Base-by-base conservation (phyloP, 2,329 filamentous ascomycete genomes). In the Pseudogymnoascus sp. region DNA sequence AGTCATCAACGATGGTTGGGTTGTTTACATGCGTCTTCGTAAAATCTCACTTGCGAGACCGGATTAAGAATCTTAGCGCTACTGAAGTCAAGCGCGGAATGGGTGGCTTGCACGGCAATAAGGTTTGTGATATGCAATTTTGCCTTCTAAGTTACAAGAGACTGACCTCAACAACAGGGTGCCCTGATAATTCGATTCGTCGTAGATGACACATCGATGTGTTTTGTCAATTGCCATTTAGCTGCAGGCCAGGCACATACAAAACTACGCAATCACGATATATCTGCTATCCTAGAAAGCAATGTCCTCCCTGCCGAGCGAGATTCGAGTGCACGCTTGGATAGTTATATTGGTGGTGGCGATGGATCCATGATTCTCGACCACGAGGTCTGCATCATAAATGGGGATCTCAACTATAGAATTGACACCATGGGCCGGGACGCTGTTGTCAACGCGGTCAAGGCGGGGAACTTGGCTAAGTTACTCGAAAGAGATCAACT, bases 351-450 rank as follows among this genome's bases (percentile, higher is more conserved):
- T 6, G 90, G 91, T 26, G 95, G 95, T n/a, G 95, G 95, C 50
- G 95, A 99, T 73, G 95, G 95, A 6, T 88, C 86, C 42, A 92
- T 97, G 88, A 90, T 99, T 64, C 81, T 97, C 64, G 95, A 99
- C 72, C 95, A 99, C 72, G 95, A 99, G 76, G 88, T 99, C n/a
- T 97, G 93, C 74, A 86, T 99, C 59, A 78, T 97, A 44, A 97
- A 97, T 70, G 95, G 95, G 29, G 95, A 99, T 74, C 82, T 99
- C 60, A 99, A 99, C 76, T 99, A 99, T 75, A 92, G 95, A 66
- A 97, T 99, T 71, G 95, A 99, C 74, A 92, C 93, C 24, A 97
- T 97, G 85, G 91, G 91, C 16, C 90, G 95, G 60, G 91, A 97
- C 71, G 92, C 90, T 0, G 93, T 99, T 2, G 89, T 97, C 62